Percentiles rank a stretch among this genome's conserved stretches.
phyloP scores from a whole-genome alignment of 164 flowering plant genomes.

The Litsea cubeba region DNA sequence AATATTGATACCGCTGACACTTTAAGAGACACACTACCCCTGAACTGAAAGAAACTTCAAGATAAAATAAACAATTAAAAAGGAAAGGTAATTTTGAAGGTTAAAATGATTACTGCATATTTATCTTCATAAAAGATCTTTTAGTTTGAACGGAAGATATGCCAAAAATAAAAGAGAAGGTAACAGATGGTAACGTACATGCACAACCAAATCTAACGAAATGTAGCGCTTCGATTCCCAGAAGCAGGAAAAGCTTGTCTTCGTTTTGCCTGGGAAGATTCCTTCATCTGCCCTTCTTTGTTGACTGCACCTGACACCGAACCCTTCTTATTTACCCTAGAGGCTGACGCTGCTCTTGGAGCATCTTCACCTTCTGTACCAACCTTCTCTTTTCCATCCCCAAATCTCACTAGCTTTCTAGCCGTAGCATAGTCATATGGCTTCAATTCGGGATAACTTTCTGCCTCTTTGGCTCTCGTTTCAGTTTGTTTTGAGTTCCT shows the following conservation, averaged over 20 bases:
- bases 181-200: too few relatives aligned
- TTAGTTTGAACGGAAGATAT: too few relatives aligned
- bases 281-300: constrained; percentile 31
- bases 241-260: constrained; percentile 87
- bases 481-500: constrained; percentile 14
- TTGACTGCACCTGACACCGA: constrained; percentile 11
- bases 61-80: too few relatives aligned
- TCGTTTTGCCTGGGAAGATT: constrained; percentile 44
- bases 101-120: too few relatives aligned
- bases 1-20: too few relatives aligned
- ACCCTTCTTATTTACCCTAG: constrained; percentile 27
- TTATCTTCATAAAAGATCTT: too few relatives aligned
- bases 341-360: constrained; percentile 6
- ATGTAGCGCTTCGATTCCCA: constrained; percentile 81
- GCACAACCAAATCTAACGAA: constrained; percentile 19
- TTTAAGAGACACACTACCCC: too few relatives aligned
- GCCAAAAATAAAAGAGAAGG: too few relatives aligned
- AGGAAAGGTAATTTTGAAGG: too few relatives aligned
- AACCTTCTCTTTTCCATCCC: constrained; percentile 17
- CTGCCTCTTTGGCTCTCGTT: not conserved
- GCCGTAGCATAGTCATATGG: constrained; percentile 85
- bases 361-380: constrained; percentile 17
- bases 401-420: constrained; percentile 41
- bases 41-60: too few relatives aligned
- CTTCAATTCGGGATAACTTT: constrained; percentile 22